Percentiles rank a stretch among this genome's conserved stretches.
Evolutionary conservation across 2,329 filamentous ascomycete genomes (phyloP).

Genomic region (Simplicillium aogashimaense): DNA sequence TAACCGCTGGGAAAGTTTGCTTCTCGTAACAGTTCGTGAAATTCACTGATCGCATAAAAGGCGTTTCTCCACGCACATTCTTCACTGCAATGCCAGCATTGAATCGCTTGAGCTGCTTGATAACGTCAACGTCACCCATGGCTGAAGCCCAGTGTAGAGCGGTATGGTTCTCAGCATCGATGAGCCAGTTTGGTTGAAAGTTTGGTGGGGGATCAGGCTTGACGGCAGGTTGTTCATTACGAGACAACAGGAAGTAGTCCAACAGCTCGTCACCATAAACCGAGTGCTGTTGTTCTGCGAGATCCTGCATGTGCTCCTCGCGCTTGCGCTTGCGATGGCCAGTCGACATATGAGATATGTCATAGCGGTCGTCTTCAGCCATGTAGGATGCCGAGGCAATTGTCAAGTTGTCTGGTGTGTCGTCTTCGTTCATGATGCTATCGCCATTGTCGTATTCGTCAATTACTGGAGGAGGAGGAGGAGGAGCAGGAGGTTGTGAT

Average conservation of each 20-base stretch:
- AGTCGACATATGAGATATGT: slow-evolving; percentile 55
- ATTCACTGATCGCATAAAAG: slow-evolving; percentile 85
- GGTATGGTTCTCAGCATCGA: slow-evolving; percentile 86
- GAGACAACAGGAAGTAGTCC: slow-evolving; percentile 88
- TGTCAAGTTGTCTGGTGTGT: slow-evolving; percentile 74
- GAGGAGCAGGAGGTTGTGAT: no score
- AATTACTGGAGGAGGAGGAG: slow-evolving; percentile 11
- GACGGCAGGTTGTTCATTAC: slow-evolving; percentile 63
- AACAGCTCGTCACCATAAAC: slow-evolving; percentile 88
- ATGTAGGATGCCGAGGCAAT: slow-evolving; percentile 78
- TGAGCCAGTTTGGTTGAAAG: slow-evolving; percentile 84
- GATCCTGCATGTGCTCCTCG: slow-evolving; percentile 49
- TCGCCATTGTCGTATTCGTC: slow-evolving; percentile 60
- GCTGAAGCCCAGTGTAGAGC: slow-evolving; percentile 95
- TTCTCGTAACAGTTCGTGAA: slow-evolving; percentile 98
- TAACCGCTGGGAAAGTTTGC: slow-evolving; percentile 75
- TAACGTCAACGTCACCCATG: slow-evolving; percentile 91
- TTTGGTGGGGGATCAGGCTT: slow-evolving; percentile 72
- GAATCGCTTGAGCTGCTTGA: slow-evolving; percentile 75
- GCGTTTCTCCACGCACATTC: slow-evolving; percentile 72
- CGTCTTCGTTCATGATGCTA: slow-evolving; percentile 59
- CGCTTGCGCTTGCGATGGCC: slow-evolving; percentile 69
- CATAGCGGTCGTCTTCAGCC: slow-evolving; percentile 70
- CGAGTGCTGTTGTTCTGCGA: slow-evolving; percentile 74
- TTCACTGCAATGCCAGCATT: slow-evolving; percentile 64